phyloP scores from a whole-genome alignment of 1,284 basidiomycete species.

The Boletus mariae region DNA sequence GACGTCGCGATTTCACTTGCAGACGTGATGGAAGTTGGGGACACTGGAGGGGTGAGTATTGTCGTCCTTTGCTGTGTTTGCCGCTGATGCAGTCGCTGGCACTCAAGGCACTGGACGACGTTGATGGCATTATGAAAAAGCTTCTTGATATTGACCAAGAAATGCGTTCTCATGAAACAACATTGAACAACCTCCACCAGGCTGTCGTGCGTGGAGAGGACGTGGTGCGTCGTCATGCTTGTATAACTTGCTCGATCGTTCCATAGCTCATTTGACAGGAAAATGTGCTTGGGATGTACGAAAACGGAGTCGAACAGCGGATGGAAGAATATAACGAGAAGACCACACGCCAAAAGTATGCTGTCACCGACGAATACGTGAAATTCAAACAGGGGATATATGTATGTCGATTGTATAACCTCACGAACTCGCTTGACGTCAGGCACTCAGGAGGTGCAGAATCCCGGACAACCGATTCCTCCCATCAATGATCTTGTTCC shows the following conservation, averaged over 20 bases:
- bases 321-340: slow-evolving; percentile 50
- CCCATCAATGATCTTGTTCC: slow-evolving; percentile 72
- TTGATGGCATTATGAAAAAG: slow-evolving; percentile 63
- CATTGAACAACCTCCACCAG: slow-evolving; percentile 56
- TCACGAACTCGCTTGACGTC: slow-evolving; percentile 5
- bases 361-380: slow-evolving; percentile 56
- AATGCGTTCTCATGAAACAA: slow-evolving; percentile 51
- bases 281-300: slow-evolving; percentile 46
- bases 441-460: slow-evolving; percentile 56
- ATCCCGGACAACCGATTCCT: slow-evolving; percentile 68
- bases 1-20: slow-evolving; percentile 59
- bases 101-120: slow-evolving; percentile 48
- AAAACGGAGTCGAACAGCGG: slow-evolving; percentile 39
- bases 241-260: background rate
- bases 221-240: slow-evolving; percentile 45
- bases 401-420: slow-evolving; percentile 42
- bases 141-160: slow-evolving; percentile 63
- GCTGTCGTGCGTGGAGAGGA: slow-evolving; percentile 48
- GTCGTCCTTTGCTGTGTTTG: background rate
- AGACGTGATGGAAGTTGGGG: slow-evolving; percentile 55
- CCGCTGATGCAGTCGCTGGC: slow-evolving; percentile 1
- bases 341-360: slow-evolving; percentile 74
- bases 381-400: slow-evolving; percentile 66
- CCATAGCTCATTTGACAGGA: slow-evolving; percentile 35
- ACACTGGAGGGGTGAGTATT: slow-evolving; percentile 46